These are phyloP conservation scores for Pythium rhizo-oryzae DNA, from an alignment of 352 stramenopile species.

Conservation along the genomic window DNA sequence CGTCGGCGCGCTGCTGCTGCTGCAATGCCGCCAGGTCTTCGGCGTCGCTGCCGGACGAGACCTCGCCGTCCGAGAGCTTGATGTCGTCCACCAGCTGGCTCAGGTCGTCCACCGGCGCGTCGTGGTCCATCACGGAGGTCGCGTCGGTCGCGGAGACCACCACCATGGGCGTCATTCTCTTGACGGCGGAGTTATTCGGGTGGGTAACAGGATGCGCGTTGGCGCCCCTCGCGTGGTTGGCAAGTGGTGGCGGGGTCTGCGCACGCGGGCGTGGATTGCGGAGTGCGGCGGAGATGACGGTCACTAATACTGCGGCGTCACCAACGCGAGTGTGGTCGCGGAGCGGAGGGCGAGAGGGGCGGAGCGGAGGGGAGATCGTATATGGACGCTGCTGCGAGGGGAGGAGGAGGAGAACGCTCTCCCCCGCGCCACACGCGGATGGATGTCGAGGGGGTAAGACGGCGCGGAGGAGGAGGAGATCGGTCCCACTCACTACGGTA, in stretches of 20 bases:
- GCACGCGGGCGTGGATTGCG: not conserved
- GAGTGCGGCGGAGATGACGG: not conserved
- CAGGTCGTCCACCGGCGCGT: not conserved
- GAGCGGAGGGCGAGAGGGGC: not conserved
- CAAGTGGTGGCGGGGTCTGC: no score
- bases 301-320: not conserved
- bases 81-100: not conserved
- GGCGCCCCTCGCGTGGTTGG: no score
- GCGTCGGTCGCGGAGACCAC: not conserved
- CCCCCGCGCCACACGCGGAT: not conserved
- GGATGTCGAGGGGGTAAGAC: not conserved
- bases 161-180: conserved; percentile 1
- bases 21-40: conserved; percentile 7
- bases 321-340: not conserved
- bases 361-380: no score
- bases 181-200: no score
- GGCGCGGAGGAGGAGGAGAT: no score
- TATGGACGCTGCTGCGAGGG: no score
- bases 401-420: no score
- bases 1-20: not conserved
- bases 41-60: not conserved
- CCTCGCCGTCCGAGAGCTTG: conserved; percentile 4
- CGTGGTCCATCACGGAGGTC: not conserved
- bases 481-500: no score
- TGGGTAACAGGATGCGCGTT: no score